phyloP scores from a whole-genome alignment of 768 basidiomycete genomes.

The Podaxis carcinomalis region DNA sequence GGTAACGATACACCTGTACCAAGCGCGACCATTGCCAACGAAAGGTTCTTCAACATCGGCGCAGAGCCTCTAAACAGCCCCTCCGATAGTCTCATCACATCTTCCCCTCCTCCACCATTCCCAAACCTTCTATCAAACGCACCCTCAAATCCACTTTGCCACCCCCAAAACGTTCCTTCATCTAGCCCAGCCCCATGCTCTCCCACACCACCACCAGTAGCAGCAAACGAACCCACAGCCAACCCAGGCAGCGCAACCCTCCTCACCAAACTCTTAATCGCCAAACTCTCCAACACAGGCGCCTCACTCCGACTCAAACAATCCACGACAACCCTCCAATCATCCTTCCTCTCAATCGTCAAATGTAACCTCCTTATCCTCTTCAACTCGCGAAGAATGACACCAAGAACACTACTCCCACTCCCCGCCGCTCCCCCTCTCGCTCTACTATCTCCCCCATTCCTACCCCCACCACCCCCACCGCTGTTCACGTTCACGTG shows the following conservation, averaged over 20 bases:
- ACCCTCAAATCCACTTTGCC: no score
- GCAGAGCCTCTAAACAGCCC: not conserved
- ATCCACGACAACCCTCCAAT: slow-evolving; percentile 5
- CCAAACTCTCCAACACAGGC: slow-evolving; percentile 3
- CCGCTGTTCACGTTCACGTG: not conserved
- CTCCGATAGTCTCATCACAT: not conserved
- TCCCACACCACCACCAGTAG: no score
- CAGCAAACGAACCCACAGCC: no score
- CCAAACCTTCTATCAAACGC: no score
- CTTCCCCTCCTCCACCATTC: not conserved
- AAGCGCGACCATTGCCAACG: slow-evolving; percentile 7
- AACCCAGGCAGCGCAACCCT: not conserved
- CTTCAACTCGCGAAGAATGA: not conserved
- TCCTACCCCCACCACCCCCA: not conserved
- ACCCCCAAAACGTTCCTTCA: no score
- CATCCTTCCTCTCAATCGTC: slow-evolving; percentile 7
- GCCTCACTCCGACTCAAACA: not conserved
- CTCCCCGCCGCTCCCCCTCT: not conserved
- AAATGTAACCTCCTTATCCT: slow-evolving; percentile 6
- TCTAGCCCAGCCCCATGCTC: no score
- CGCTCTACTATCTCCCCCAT: not conserved
- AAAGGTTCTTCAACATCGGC: not conserved
- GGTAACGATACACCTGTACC: not conserved
- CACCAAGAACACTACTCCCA: not conserved
- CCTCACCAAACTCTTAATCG: not conserved